Base-by-base conservation (phyloP, 345 rosid genomes). In the Salix udensis region DNA sequence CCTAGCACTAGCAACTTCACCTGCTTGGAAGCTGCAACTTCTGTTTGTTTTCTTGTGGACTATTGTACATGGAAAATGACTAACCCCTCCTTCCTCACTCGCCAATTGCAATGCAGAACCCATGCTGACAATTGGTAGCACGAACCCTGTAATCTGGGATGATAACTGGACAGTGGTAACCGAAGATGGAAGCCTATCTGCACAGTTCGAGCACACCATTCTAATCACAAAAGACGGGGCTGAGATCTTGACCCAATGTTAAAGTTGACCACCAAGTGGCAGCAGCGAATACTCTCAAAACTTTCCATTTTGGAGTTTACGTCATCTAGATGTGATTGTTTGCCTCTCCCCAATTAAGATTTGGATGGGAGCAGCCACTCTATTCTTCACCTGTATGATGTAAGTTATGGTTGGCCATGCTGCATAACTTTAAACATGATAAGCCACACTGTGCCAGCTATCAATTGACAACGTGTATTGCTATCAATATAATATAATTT, bases 131-230 rank as follows among this genome's bases (percentile, higher is more conserved):
- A 82, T 90, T 0, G 97, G 98, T 61, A 93, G 97, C 90, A 83
- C 73, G 65, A 88, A 86, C 72, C 96, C 96, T 11, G 52, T 90
- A 34, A 88, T 88, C 84, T 93, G 98, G 98, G 87, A 91, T 18
- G 97, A 95, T 79, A 70, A 95, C 65, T 93, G 98, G 97, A 95
- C 98, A 2, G 91, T 93, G 73, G 93, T 95, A 7, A 95, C 97
- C 0, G 89, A 91, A 78, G 97, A 93, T 68, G 91, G 91, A 81
- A 95, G 97, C 83, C 86, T 93, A 61, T 93, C 97, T 64, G 97
- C 97, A 0, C 96, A 93, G 83, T 95, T 95, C 53, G 97, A 95
- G 82, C 98, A 95, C 84, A 95, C 97, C 4, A 90, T 93, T 84
- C 88, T 93, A 28, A 89, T 95, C 65, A 93, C 97, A 21, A 65